These are phyloP conservation scores for Petasospora fabianii DNA, from an alignment of 1,139 yeast genomes.

Conservation along the genomic window DNA sequence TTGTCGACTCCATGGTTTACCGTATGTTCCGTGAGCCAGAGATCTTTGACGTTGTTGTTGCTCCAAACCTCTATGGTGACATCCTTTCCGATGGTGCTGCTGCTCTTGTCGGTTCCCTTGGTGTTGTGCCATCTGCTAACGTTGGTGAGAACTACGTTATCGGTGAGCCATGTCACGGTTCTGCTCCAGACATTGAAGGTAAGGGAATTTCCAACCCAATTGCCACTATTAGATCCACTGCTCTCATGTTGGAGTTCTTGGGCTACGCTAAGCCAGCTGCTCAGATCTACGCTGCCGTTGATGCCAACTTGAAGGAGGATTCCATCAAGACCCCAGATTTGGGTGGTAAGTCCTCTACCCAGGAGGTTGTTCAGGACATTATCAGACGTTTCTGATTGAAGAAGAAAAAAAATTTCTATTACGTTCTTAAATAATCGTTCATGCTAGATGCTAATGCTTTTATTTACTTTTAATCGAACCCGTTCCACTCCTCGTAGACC, in stretches of 20 bases:
- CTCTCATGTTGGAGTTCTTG: conserved; percentile 94
- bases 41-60: conserved; percentile 94
- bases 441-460: conserved; percentile 5
- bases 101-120: conserved; percentile 95
- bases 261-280: conserved; percentile 91
- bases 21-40: conserved; percentile 98
- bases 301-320: conserved; percentile 83
- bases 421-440: neutral
- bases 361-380: conserved; percentile 82
- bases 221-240: conserved; percentile 96
- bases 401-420: neutral
- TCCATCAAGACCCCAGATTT: conserved; percentile 87
- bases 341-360: conserved; percentile 86
- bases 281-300: conserved; percentile 89
- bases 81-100: conserved; percentile 98
- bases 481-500: conserved; percentile 29
- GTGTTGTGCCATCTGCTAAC: conserved; percentile 97
- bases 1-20: conserved; percentile 98
- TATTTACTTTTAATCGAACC: conserved; percentile 26
- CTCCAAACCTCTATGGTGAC: conserved; percentile 97
- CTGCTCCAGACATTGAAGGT: conserved; percentile 98
- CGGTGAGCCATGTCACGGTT: conserved; percentile 99
- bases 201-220: conserved; percentile 92
- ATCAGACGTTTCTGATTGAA: conserved; percentile 42
- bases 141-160: conserved; percentile 95